Conservation (phyloP, 495 filamentous ascomycete genomes). For the Neurospora sp. region DNA sequence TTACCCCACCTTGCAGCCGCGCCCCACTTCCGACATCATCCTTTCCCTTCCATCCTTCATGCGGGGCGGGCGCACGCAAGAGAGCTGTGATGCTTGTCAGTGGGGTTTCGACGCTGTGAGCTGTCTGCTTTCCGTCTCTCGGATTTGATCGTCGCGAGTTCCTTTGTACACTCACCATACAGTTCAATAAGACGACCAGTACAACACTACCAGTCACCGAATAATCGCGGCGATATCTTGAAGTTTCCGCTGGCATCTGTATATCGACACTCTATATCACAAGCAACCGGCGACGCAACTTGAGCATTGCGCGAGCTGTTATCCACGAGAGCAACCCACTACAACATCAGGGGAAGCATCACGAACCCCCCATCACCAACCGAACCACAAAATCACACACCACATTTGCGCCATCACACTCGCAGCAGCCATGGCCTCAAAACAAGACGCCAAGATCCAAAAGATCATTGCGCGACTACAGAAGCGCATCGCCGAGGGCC, state of each 20-base stretch:
- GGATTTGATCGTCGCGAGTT: not conserved
- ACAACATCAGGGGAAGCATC: not conserved
- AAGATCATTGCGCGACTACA: conserved; percentile 42
- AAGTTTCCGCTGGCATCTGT: not conserved
- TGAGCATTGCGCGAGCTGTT: not conserved
- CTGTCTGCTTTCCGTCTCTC: not conserved
- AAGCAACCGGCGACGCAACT: not conserved
- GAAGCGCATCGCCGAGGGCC: conserved; percentile 76
- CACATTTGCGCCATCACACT: not conserved
- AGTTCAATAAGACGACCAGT: not conserved
- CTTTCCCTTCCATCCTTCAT: not conserved
- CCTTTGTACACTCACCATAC: not conserved
- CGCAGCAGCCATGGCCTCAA: not conserved
- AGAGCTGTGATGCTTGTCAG: not conserved
- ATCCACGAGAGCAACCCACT: not conserved
- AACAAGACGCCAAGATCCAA: conserved; percentile 30
- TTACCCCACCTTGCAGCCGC: not conserved
- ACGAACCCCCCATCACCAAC: not conserved
- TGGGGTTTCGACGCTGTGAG: not conserved
- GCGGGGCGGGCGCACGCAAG: not conserved
- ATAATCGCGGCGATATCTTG: not conserved
- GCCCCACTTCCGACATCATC: not conserved
- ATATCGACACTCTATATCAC: not conserved
- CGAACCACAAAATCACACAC: not conserved
- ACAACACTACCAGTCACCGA: not conserved